A percentile compares a stretch with the other conserved stretches of the same genome.
phyloP scores from a whole-genome alignment of 2,329 filamentous ascomycete species.

The Cladosporium sp. region DNA sequence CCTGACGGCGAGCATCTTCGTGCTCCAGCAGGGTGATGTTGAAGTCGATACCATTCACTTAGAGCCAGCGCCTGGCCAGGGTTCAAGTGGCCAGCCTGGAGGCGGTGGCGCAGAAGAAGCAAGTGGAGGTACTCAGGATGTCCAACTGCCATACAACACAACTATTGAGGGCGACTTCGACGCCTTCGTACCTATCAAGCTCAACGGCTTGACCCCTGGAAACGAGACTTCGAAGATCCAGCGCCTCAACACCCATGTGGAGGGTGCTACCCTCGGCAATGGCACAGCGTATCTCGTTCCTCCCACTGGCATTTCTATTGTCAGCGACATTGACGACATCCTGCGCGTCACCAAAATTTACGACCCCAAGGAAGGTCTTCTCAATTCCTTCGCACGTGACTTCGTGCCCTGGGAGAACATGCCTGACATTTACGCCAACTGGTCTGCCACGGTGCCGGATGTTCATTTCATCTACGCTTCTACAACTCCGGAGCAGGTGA shows the following conservation, averaged over 20 bases:
- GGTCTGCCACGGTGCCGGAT: slow-evolving; percentile 59
- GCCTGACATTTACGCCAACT: slow-evolving; percentile 72
- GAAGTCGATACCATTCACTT: slow-evolving; percentile 58
- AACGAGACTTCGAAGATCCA: slow-evolving; percentile 61
- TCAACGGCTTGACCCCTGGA: slow-evolving; percentile 55
- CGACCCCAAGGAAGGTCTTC: slow-evolving; percentile 63
- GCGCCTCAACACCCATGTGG: slow-evolving; percentile 60
- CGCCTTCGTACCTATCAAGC: slow-evolving; percentile 58
- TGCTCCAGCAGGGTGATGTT: slow-evolving; percentile 63
- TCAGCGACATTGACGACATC: slow-evolving; percentile 76
- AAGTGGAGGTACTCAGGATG: slow-evolving; percentile 55
- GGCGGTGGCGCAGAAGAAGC: slow-evolving; percentile 47
- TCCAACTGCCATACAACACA: slow-evolving; percentile 60
- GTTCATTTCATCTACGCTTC: slow-evolving; percentile 78
- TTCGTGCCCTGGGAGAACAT: slow-evolving; percentile 73
- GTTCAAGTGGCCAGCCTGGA: slow-evolving; percentile 43
- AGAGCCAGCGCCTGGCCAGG: slow-evolving; percentile 51
- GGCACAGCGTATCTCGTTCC: slow-evolving; percentile 72
- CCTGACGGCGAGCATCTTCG: slow-evolving; percentile 64
- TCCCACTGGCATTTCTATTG: slow-evolving; percentile 60
- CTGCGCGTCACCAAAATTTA: slow-evolving; percentile 78
- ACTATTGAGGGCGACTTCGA: slow-evolving; percentile 67
- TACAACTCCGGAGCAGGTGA: slow-evolving; percentile 71
- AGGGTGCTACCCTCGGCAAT: slow-evolving; percentile 61
- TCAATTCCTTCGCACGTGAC: slow-evolving; percentile 68